These are phyloP conservation scores for Mycosphaerella sp. DNA, from an alignment of 2,329 filamentous ascomycete genomes.

Conservation along the genomic window DNA sequence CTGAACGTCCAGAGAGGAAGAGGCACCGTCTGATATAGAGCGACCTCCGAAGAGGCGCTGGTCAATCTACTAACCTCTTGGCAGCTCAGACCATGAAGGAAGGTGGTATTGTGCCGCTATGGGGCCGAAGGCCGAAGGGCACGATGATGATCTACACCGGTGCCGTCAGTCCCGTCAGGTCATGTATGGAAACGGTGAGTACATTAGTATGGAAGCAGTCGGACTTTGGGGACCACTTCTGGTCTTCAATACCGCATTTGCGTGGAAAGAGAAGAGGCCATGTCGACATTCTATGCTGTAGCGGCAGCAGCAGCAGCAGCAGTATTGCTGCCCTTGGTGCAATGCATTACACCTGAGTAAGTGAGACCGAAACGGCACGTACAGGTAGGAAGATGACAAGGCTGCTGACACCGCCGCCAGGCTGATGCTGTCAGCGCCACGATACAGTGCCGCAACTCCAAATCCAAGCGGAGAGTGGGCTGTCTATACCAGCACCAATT, in stretches of 20 bases:
- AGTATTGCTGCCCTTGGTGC: neutral
- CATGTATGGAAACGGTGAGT: no score
- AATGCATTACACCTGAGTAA: neutral
- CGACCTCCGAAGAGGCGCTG: no score
- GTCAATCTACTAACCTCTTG: no score
- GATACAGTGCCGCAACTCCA: slow-evolving; percentile 21
- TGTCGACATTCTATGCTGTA: neutral
- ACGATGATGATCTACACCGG: no score
- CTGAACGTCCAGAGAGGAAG: no score
- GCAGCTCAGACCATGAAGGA: no score
- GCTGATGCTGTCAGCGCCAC: slow-evolving; percentile 26
- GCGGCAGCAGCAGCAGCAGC: neutral
- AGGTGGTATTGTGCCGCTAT: no score
- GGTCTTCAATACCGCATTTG: neutral
- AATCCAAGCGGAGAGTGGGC: slow-evolving; percentile 32
- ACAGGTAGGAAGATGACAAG: neutral
- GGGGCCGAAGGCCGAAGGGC: no score
- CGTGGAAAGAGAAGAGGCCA: neutral
- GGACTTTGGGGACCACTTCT: neutral
- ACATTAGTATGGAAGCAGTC: no score
- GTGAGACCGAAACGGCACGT: neutral
- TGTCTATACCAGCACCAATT: slow-evolving; percentile 22
- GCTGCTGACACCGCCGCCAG: slow-evolving; percentile 13
- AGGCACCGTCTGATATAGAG: no score
- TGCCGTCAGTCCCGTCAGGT: no score